Evolutionary conservation across 2,329 filamentous ascomycete genomes (phyloP).

Genomic region (Colletotrichum siamense): DNA sequence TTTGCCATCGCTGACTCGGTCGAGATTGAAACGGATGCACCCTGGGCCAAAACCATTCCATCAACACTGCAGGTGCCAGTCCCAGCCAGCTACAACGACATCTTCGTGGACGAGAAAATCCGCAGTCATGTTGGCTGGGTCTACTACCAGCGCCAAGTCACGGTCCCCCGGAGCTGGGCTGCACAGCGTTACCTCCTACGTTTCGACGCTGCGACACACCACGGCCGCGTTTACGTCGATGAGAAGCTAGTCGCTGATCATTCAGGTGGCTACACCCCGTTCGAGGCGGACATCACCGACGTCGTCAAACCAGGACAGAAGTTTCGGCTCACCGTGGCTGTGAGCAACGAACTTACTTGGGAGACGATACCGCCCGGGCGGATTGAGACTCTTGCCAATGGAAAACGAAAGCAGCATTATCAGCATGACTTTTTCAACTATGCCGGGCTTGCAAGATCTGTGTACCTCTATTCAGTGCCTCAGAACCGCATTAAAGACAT

Average conservation of each 20-base stretch:
- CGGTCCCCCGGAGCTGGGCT: slow-evolving; percentile 26
- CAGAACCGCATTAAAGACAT: slow-evolving; percentile 26
- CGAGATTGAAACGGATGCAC: slow-evolving; percentile 18
- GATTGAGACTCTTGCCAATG: slow-evolving; percentile 14
- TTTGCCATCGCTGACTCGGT: slow-evolving; percentile 16
- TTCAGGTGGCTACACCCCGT: slow-evolving; percentile 31
- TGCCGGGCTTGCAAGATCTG: slow-evolving; percentile 30
- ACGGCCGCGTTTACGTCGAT: slow-evolving; percentile 31
- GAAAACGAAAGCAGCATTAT: slow-evolving; percentile 28
- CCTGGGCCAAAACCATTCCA: slow-evolving; percentile 33
- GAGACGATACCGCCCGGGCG: slow-evolving; percentile 33
- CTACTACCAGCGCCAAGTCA: slow-evolving; percentile 32
- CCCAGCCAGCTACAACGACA: slow-evolving; percentile 31
- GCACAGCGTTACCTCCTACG: slow-evolving; percentile 26
- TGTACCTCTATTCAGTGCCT: slow-evolving; percentile 31
- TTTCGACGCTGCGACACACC: slow-evolving; percentile 32
- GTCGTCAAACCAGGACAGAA: slow-evolving; percentile 24
- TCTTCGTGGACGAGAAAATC: slow-evolving; percentile 26
- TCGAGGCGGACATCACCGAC: slow-evolving; percentile 29
- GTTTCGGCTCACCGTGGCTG: slow-evolving; percentile 34
- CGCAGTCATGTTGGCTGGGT: slow-evolving; percentile 35
- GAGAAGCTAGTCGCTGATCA: slow-evolving; percentile 29
- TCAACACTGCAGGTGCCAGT: slow-evolving; percentile 25
- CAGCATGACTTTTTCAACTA: slow-evolving; percentile 38
- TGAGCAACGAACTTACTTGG: slow-evolving; percentile 33